phyloP scores from a whole-genome alignment of 129 eudicot genomes.

The Flaveria bidentis region DNA sequence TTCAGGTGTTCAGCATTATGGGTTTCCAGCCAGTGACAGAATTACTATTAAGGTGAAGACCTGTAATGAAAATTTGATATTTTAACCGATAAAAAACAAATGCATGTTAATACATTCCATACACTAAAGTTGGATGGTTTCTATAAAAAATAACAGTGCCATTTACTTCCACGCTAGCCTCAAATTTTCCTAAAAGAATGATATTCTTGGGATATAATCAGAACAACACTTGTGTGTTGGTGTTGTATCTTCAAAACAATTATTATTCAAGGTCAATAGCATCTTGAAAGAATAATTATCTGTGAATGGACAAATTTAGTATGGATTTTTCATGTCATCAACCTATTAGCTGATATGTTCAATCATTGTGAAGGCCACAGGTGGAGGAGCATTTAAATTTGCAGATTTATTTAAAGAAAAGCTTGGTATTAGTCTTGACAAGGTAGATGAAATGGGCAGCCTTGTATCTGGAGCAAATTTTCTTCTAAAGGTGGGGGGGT shows the following conservation, averaged over 20 bases:
- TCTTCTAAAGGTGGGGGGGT: slow-evolving; percentile 78
- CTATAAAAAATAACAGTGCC: slow-evolving; percentile 3
- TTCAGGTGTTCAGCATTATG: slow-evolving; percentile 56
- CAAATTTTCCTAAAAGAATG: background rate
- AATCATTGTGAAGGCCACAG: slow-evolving; percentile 76
- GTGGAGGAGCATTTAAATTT: slow-evolving; percentile 97
- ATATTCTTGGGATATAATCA: slow-evolving; percentile 8
- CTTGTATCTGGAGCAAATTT: slow-evolving; percentile 95
- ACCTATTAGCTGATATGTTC: slow-evolving; percentile 20
- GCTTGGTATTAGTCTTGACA: slow-evolving; percentile 78
- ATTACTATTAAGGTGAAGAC: slow-evolving; percentile 63
- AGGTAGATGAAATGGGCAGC: slow-evolving; percentile 90
- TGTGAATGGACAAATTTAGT: slow-evolving; percentile 22
- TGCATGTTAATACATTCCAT: slow-evolving; percentile 13
- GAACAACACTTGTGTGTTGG: background rate
- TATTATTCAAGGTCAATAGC: background rate
- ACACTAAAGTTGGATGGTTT: slow-evolving; percentile 19
- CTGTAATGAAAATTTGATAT: slow-evolving; percentile 18
- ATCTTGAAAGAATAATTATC: slow-evolving; percentile 6
- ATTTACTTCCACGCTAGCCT: background rate
- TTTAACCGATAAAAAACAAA: slow-evolving; percentile 1
- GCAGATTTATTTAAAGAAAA: slow-evolving; percentile 85
- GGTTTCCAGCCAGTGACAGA: slow-evolving; percentile 39
- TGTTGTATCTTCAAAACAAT: background rate
- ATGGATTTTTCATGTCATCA: slow-evolving; percentile 13